These are phyloP conservation scores for Neurospora sp. DNA, from an alignment of 495 filamentous ascomycete species.

Conservation along the genomic window DNA sequence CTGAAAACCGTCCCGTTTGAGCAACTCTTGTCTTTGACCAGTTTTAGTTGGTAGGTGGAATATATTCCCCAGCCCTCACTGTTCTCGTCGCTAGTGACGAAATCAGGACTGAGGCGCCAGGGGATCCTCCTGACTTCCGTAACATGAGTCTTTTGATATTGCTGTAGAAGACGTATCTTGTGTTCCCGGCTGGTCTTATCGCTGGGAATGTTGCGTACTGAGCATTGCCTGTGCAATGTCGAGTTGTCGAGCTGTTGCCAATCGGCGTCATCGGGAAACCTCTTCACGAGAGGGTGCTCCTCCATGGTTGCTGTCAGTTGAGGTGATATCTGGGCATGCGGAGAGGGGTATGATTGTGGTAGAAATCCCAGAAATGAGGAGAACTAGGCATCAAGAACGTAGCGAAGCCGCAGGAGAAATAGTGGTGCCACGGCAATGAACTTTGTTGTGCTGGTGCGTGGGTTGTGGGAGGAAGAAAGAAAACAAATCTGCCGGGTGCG, in stretches of 20 bases:
- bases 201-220: background rate
- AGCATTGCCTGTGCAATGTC: background rate
- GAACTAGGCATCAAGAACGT: background rate
- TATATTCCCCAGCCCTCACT: no score
- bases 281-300: background rate
- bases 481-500: no score
- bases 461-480: no score
- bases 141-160: background rate
- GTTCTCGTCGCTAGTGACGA: no score
- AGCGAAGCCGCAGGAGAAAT: background rate
- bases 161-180: background rate
- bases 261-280: background rate
- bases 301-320: background rate
- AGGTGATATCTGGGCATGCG: background rate
- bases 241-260: background rate
- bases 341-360: background rate
- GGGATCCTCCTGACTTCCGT: background rate
- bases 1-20: no score
- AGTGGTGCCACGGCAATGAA: background rate
- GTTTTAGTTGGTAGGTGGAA: no score
- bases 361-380: background rate
- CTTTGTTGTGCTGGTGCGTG: background rate
- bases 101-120: background rate
- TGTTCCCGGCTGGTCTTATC: rapidly evolving
- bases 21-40: no score